Evolutionary conservation across 1,284 basidiomycete genomes (phyloP), one percentile per base, ranked within the genome.

Genomic region (Trichosporon ovoides): DNA sequence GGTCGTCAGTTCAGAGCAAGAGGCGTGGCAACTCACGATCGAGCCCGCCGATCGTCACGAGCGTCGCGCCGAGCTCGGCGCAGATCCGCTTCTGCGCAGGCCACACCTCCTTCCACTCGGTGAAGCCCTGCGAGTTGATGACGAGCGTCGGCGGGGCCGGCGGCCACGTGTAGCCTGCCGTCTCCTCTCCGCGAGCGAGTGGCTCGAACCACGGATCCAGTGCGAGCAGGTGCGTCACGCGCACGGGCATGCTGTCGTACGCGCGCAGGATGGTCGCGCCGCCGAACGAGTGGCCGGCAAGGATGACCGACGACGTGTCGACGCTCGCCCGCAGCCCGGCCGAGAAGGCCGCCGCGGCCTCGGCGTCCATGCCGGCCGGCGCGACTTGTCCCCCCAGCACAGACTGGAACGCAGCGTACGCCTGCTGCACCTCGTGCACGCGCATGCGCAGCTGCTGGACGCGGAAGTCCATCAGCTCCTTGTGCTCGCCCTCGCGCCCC

Each of bases 191-290:
- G 43, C 24, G 43, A 22, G n/a, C n/a, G 22, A 88, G 68, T 16
- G 88, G 87, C 57, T 89, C 87, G 16, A 89, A 73, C 88, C 88
- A 90, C 36, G 88, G 88, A 71, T 90, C 88, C 10, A 88, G 80
- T 19, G 84, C 77, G 14, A 89, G 68, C 3, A 80, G 82, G 55
- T 82, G 81, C 9, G 78, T 77, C 38, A 85, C 71, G 0, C 84
- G 84, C 52, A 89, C 78, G 1, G 70, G 4, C 72, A 74, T 5
- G 71, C 56, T 4, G 74, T 72, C 35, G 48, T 62, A 60, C 31
- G 65, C 34, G 53, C 60, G 63, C 28, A 67, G 50, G 46, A 84
- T 73, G 5, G 87, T 88, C 48, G 86, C 85, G 18, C 85, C 87
- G 20, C 88, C 88, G 66, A 90, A 90, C 1, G 87, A 88, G 70